Conservation (phyloP, 2,329 filamentous ascomycete genomes). For the Pyrenophora teres region DNA sequence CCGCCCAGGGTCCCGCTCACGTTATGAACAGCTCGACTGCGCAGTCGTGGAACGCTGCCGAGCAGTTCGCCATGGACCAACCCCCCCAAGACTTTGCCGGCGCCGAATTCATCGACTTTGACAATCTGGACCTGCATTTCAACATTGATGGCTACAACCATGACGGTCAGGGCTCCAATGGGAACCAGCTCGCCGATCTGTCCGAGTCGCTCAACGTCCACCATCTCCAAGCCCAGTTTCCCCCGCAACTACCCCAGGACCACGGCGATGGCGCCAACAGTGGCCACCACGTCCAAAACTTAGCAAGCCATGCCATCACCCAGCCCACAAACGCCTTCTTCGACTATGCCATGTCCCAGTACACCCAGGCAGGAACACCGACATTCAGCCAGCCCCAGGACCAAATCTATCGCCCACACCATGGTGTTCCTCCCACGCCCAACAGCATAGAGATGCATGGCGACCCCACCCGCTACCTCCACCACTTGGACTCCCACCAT, state of each 20-base stretch:
- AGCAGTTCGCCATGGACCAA: constrained; percentile 49
- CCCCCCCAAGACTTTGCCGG: constrained; percentile 50
- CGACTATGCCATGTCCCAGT: constrained; percentile 41
- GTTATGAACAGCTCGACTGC: constrained; percentile 41
- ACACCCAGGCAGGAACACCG: constrained; percentile 43
- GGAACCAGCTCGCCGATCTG: constrained; percentile 39
- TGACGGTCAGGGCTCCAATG: constrained; percentile 22
- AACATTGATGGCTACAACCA: constrained; percentile 34
- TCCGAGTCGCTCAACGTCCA: constrained; percentile 41
- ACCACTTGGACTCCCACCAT: constrained; percentile 60
- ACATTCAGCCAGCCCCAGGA: constrained; percentile 51
- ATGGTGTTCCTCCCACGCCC: constrained; percentile 76
- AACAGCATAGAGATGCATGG: constrained; percentile 78
- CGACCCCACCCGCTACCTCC: constrained; percentile 61
- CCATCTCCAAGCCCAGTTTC: constrained; percentile 40
- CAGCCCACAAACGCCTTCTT: constrained; percentile 38
- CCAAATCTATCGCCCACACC: constrained; percentile 55
- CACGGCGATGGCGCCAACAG: constrained; percentile 28
- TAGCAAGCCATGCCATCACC: constrained; percentile 24
- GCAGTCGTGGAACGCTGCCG: constrained; percentile 47
- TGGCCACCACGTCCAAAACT: constrained; percentile 21
- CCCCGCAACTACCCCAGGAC: constrained; percentile 32
- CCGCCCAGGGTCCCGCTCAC: constrained; percentile 19
- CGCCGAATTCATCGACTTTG: constrained; percentile 50
- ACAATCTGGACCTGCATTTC: constrained; percentile 40